phyloP scores from a whole-genome alignment of 179 eudicot species.

The Silene coronaria region DNA sequence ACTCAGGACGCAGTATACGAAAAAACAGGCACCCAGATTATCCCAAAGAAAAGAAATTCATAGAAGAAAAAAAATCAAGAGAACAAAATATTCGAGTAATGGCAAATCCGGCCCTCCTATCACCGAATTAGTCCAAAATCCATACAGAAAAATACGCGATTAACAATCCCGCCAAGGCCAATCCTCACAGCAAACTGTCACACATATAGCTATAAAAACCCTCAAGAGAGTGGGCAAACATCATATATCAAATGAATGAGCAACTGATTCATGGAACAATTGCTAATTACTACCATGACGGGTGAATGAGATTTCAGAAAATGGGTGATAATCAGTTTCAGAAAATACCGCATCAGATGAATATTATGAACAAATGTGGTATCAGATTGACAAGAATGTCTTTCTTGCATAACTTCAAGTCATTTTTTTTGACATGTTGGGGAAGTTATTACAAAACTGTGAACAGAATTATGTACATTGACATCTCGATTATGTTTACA shows the following conservation, averaged over 20 bases:
- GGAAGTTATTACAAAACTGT: slow-evolving; percentile 26
- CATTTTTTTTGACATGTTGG: slow-evolving; percentile 6
- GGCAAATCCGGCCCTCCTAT: too few species aligned
- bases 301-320: background rate
- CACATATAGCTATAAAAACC: background rate
- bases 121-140: too few species aligned
- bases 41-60: too few species aligned
- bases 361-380: slow-evolving; percentile 4
- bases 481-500: slow-evolving; percentile 18
- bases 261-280: too few species aligned
- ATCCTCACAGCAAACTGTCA: background rate
- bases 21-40: too few species aligned
- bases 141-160: too few species aligned
- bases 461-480: slow-evolving; percentile 28
- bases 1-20: too few species aligned
- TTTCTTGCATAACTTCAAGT: slow-evolving; percentile 7
- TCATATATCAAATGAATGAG: background rate
- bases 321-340: background rate
- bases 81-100: too few species aligned
- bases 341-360: slow-evolving; percentile 8
- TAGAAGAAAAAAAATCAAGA: background rate
- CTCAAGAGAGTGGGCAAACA: background rate
- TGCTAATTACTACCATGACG: too few species aligned
- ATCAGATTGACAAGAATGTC: slow-evolving; percentile 3
- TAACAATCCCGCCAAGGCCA: background rate